Evolutionary conservation across 2,329 filamentous ascomycete genomes (phyloP), one percentile per base, ranked within the genome.

Genomic region (Microdochium paspali): DNA sequence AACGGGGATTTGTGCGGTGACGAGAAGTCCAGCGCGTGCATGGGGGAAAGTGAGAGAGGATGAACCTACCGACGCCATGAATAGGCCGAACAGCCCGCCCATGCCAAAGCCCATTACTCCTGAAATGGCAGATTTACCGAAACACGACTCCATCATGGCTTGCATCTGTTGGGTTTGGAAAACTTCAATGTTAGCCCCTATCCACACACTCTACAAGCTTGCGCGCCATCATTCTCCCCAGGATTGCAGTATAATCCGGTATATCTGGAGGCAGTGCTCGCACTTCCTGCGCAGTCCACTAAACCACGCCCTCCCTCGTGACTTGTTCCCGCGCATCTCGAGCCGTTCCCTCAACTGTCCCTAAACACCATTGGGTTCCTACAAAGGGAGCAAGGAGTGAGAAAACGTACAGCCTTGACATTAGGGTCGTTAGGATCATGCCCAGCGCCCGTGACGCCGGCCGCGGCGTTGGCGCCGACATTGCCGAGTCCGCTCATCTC

Each of bases 81-180:
- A 98, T 59, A 97, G 78, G 56, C 93, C 93, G 58, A 98, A 98
- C 40, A 94, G 74, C 59, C 90, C 93, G 53, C 93, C 93, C 55
- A 98, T 84, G 31, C 84, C 93, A 60, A 96, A 96, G 15, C 93
- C 93, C 80, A 94, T 94, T 23, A 85, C 87, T 49, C 91, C 93
- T 0, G 90, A 87, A 69, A 98, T 85, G 56, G 81, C 84, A 18
- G 89, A 87, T 68, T 98, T 98, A 49, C 84, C 84, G 23, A 85
- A 81, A 64, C 93, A 98, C 28, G 88, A 94, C 67, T 97, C 90
- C 88, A 96, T 95, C 40, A 82, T 80, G 23, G 74, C 68, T 75
- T 89, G 81, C 72, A 95, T 85, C 87, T 93, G 56, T 30, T 43
- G 46, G 3, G 39, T 13, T 44, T 40, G 32, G 6, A 13, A 24